Conservation (phyloP, 176 grass and related monocot species). For the Oryza coarctata region DNA sequence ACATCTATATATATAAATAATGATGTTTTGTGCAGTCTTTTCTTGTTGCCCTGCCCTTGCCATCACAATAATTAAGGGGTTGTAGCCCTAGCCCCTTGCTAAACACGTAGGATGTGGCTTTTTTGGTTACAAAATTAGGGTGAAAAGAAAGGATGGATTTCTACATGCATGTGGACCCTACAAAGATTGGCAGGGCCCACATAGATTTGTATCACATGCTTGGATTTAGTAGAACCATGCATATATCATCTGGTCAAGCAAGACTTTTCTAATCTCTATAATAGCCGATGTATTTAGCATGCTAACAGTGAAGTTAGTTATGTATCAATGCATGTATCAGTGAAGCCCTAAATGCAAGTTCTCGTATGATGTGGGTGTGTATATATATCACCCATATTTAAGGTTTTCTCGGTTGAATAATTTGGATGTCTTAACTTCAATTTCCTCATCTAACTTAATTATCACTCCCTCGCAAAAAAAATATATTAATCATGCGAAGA, state of each 20-base stretch:
- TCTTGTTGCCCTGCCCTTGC: neutral
- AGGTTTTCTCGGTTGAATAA: neutral
- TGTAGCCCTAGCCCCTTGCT: neutral
- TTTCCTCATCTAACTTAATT: neutral
- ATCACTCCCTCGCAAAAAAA: neutral
- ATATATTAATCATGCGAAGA: neutral
- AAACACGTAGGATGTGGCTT: neutral
- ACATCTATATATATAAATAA: neutral
- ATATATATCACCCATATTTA: neutral
- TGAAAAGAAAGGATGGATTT: neutral
- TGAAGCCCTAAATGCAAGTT: neutral
- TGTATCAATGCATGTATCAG: neutral
- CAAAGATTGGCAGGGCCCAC: slow-evolving; percentile 30
- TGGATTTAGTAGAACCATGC: slow-evolving; percentile 3
- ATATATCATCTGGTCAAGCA: neutral
- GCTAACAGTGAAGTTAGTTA: neutral
- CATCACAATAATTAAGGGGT: neutral
- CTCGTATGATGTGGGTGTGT: neutral
- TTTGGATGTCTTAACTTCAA: neutral
- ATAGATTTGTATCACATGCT: slow-evolving; percentile 34
- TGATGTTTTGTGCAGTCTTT: neutral
- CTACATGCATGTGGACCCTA: neutral
- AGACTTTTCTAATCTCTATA: slow-evolving; percentile 7
- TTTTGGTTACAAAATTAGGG: slow-evolving; percentile 22
- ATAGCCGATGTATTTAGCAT: neutral